phyloP scores from a whole-genome alignment of 768 basidiomycete genomes.

The Coprinellus micaceus region DNA sequence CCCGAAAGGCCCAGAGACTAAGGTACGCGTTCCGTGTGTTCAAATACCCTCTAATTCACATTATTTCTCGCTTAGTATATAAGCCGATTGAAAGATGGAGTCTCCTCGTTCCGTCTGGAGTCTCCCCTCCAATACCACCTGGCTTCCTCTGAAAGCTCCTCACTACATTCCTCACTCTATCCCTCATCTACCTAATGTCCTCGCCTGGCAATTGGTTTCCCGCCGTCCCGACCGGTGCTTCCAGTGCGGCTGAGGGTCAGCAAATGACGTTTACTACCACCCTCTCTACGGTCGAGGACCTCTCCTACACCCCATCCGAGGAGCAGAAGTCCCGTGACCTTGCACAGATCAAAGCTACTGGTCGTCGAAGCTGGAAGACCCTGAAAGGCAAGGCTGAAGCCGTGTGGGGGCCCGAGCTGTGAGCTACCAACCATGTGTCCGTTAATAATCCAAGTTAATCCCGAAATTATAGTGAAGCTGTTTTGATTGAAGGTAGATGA shows the following conservation, averaged over 20 bases:
- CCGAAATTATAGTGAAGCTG: slow-evolving; percentile 43
- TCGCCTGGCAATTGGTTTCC: slow-evolving; percentile 21
- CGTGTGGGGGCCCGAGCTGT: slow-evolving; percentile 72
- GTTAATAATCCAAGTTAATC: slow-evolving; percentile 2
- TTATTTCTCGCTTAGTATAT: background rate
- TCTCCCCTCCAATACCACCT: background rate
- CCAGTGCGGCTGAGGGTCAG: slow-evolving; percentile 11
- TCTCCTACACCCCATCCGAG: slow-evolving; percentile 38
- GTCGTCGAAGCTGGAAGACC: slow-evolving; percentile 71
- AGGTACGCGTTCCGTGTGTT: background rate
- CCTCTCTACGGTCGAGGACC: slow-evolving; percentile 38
- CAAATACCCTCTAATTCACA: background rate
- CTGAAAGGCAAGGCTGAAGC: slow-evolving; percentile 64
- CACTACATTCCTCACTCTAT: background rate
- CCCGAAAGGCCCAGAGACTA: background rate
- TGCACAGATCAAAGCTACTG: slow-evolving; percentile 56
- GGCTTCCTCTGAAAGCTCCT: background rate
- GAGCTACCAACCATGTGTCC: slow-evolving; percentile 10
- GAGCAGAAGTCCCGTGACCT: slow-evolving; percentile 44
- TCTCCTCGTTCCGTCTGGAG: background rate
- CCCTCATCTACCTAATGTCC: background rate
- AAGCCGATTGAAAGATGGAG: background rate
- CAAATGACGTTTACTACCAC: slow-evolving; percentile 24
- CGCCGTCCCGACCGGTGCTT: slow-evolving; percentile 34
- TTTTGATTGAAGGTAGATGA: slow-evolving; percentile 59